phyloP scores from a whole-genome alignment of 495 filamentous ascomycete species.

The Penicillium cataractarum region DNA sequence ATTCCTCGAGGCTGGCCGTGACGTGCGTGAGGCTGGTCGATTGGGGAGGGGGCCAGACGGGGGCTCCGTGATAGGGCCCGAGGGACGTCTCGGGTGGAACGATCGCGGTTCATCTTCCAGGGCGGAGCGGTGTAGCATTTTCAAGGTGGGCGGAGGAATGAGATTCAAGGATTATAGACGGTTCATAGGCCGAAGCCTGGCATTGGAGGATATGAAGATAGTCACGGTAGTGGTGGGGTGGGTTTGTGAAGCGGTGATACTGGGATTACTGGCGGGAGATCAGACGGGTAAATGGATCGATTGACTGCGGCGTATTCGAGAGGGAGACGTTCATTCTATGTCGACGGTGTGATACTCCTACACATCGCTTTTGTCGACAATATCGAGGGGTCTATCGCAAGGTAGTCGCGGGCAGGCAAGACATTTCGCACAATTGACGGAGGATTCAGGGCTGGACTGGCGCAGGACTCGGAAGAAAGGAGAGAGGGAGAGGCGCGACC shows the following conservation, averaged over 20 bases:
- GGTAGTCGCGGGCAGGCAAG: slow-evolving; percentile 9
- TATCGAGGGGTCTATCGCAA: slow-evolving; percentile 20
- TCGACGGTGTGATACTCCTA: slow-evolving; percentile 13
- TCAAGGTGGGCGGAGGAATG: slow-evolving; percentile 7
- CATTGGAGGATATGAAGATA: slow-evolving; percentile 15
- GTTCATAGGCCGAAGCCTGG: slow-evolving; percentile 11
- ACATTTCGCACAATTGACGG: slow-evolving; percentile 24
- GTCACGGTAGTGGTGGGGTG: background rate
- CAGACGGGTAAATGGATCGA: slow-evolving; percentile 2
- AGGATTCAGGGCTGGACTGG: background rate
- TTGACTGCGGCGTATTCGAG: slow-evolving; percentile 4
- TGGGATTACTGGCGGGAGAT: background rate
- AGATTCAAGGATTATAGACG: slow-evolving; percentile 6
- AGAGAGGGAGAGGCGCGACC: background rate
- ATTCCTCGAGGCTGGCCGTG: slow-evolving; percentile 28
- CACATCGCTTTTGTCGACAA: slow-evolving; percentile 19
- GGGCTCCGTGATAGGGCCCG: slow-evolving; percentile 23
- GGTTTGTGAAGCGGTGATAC: background rate
- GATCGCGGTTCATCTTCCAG: slow-evolving; percentile 31
- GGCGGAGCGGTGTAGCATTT: slow-evolving; percentile 36
- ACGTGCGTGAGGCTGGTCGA: slow-evolving; percentile 28
- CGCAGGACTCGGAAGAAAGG: background rate
- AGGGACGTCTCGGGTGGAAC: slow-evolving; percentile 30
- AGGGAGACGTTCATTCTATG: slow-evolving; percentile 25
- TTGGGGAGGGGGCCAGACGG: slow-evolving; percentile 19